Evolutionary conservation across 225 moss, liverwort and hornwort genomes (phyloP).

Genomic region (Thuidium tamariscinum): DNA sequence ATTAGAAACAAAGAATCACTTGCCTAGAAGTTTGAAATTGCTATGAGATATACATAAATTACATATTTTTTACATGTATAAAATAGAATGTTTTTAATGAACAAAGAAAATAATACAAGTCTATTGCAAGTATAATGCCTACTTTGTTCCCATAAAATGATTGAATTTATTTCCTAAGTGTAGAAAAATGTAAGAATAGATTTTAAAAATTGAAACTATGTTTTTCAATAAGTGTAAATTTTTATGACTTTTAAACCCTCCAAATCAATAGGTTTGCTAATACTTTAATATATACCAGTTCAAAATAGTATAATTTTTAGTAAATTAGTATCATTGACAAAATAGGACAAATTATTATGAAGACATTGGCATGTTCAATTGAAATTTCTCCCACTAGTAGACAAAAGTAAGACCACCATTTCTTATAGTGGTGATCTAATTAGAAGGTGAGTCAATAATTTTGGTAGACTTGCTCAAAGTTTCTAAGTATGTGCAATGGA

Average conservation of each 20-base stretch:
- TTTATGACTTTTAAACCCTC: not conserved
- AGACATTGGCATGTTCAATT: not conserved
- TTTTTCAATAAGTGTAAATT: not conserved
- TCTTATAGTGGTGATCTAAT: too few relatives aligned
- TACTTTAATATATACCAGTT: not conserved
- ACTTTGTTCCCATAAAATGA: rapidly evolving
- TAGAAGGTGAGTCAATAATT: not conserved
- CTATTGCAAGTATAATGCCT: not conserved
- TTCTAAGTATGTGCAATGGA: not conserved
- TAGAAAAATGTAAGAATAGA: not conserved
- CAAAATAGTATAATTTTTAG: not conserved
- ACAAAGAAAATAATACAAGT: not conserved
- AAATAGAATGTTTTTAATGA: not conserved
- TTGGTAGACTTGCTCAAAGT: not conserved
- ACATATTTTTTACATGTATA: rapidly evolving
- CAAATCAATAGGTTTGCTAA: not conserved
- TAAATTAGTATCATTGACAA: not conserved
- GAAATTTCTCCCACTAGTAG: not conserved
- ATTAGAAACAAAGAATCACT: rapidly evolving
- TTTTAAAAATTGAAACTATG: not conserved
- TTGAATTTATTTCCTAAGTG: not conserved
- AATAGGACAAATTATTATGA: not conserved
- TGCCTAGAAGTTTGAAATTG: not conserved
- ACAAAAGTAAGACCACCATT: too few relatives aligned
- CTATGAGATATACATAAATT: not conserved